These are phyloP conservation scores for Lepidium didymum DNA, from an alignment of 345 rosid species.

Conservation along the genomic window DNA sequence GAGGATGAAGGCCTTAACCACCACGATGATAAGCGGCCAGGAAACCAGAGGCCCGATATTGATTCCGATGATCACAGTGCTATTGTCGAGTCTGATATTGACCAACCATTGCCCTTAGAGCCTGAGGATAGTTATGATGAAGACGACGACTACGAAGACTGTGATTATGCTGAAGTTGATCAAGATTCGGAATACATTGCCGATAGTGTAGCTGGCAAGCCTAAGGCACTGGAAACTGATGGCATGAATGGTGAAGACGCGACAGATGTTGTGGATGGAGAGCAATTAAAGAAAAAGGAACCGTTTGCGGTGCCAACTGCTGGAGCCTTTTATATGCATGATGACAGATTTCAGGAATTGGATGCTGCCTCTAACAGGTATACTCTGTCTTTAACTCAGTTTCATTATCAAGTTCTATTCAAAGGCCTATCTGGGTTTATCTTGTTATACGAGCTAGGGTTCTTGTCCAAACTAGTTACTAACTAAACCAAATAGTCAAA, in stretches of 20 bases:
- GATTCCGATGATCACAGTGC: slow-evolving; percentile 64
- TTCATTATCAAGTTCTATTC: background rate
- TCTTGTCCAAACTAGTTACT: background rate
- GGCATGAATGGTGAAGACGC: slow-evolving; percentile 26
- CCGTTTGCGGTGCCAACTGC: slow-evolving; percentile 95
- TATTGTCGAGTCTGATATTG: slow-evolving; percentile 14
- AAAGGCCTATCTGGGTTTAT: background rate
- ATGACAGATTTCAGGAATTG: slow-evolving; percentile 76
- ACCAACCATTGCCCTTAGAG: slow-evolving; percentile 18
- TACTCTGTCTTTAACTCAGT: background rate
- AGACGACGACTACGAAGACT: slow-evolving; percentile 24
- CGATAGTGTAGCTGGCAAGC: slow-evolving; percentile 12
- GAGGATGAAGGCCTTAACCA: slow-evolving; percentile 45
- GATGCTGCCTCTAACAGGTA: slow-evolving; percentile 63
- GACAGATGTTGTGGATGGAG: slow-evolving; percentile 18
- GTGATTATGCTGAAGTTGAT: slow-evolving; percentile 19
- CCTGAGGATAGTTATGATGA: slow-evolving; percentile 31
- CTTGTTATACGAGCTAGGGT: background rate
- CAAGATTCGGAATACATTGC: slow-evolving; percentile 9
- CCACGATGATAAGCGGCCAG: slow-evolving; percentile 16
- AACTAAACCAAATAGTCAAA: background rate
- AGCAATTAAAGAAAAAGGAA: slow-evolving; percentile 49
- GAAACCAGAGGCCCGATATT: slow-evolving; percentile 31
- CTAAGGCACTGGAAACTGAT: slow-evolving; percentile 25
- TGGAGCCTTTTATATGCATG: slow-evolving; percentile 98